phyloP scores from a whole-genome alignment of 129 eudicot genomes.

The Glebionis coronaria region DNA sequence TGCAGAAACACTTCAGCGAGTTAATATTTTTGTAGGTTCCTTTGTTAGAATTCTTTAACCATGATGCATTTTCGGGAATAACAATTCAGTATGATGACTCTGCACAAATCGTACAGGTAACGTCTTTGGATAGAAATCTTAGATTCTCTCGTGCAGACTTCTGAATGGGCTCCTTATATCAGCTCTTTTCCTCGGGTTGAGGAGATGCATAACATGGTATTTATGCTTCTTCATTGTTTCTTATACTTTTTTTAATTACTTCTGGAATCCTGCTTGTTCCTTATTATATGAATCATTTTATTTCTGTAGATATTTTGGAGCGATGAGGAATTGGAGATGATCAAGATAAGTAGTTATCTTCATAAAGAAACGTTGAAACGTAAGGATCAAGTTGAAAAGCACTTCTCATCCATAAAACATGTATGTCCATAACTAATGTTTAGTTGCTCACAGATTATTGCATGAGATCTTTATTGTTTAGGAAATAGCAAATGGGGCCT shows the following conservation, averaged over 20 bases:
- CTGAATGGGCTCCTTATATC: slow-evolving; percentile 91
- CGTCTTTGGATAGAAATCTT: too few relatives aligned
- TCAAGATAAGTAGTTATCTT: slow-evolving; percentile 51
- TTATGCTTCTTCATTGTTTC: background rate
- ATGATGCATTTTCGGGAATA: too few relatives aligned
- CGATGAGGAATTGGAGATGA: slow-evolving; percentile 63
- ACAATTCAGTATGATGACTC: too few relatives aligned
- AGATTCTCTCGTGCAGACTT: slow-evolving; percentile 35
- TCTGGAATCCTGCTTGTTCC: background rate
- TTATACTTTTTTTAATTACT: too few relatives aligned
- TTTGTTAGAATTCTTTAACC: slow-evolving; percentile 89
- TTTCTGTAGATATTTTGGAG: slow-evolving; percentile 68
- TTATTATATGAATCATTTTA: slow-evolving; percentile 3
- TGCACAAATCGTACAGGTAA: background rate
- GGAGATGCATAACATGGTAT: slow-evolving; percentile 80
- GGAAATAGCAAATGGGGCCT: slow-evolving; percentile 26
- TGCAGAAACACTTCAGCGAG: background rate
- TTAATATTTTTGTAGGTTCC: slow-evolving; percentile 53
- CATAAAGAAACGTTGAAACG: too few relatives aligned
- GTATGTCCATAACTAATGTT: too few relatives aligned
- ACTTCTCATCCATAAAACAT: too few relatives aligned
- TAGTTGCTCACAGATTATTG: too few relatives aligned
- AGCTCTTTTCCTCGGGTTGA: slow-evolving; percentile 56
- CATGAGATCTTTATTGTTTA: too few relatives aligned
- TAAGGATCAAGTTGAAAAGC: too few relatives aligned